Percentiles rank a stretch among this genome's conserved stretches.
phyloP scores from a whole-genome alignment of 371 early-diverging fungal species.

The Coemansia sp. region DNA sequence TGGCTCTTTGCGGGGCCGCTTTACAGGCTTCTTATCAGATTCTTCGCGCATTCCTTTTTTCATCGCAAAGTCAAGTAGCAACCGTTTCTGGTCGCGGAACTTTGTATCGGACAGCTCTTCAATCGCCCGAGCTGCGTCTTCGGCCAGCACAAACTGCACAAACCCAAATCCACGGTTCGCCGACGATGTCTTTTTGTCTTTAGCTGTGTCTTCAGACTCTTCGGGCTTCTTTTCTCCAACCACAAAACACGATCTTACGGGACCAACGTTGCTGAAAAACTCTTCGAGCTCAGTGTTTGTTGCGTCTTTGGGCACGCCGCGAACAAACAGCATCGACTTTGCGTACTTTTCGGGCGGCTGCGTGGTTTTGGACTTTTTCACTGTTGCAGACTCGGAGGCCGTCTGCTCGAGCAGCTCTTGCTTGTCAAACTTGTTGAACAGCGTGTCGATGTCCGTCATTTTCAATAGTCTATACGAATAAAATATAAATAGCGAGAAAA shows the following conservation, averaged over 20 bases:
- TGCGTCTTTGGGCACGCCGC: slow-evolving; percentile 77
- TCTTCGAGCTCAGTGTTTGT: slow-evolving; percentile 77
- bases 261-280: slow-evolving; percentile 88
- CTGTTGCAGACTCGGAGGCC: not conserved
- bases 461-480: not conserved
- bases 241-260: slow-evolving; percentile 86
- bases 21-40: slow-evolving; percentile 22
- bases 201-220: slow-evolving; percentile 9
- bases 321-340: slow-evolving; percentile 80
- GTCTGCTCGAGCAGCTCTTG: slow-evolving; percentile 22
- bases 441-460: slow-evolving; percentile 38
- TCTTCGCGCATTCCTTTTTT: slow-evolving; percentile 51
- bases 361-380: not conserved
- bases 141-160: slow-evolving; percentile 82
- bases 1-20: slow-evolving; percentile 30
- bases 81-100: slow-evolving; percentile 63
- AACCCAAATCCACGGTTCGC: slow-evolving; percentile 85
- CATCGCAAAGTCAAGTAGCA: slow-evolving; percentile 78
- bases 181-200: slow-evolving; percentile 15
- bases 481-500: slow-evolving; percentile 1
- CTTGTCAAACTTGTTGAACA: slow-evolving; percentile 45
- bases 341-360: slow-evolving; percentile 41
- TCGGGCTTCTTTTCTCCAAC: slow-evolving; percentile 54
- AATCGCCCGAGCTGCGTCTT: slow-evolving; percentile 84
- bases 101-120: slow-evolving; percentile 64